Evolutionary conservation across 192 early-diverging fungal species (phyloP), one percentile per base, ranked within the genome.

Genomic region (Spizellomyces sp.): DNA sequence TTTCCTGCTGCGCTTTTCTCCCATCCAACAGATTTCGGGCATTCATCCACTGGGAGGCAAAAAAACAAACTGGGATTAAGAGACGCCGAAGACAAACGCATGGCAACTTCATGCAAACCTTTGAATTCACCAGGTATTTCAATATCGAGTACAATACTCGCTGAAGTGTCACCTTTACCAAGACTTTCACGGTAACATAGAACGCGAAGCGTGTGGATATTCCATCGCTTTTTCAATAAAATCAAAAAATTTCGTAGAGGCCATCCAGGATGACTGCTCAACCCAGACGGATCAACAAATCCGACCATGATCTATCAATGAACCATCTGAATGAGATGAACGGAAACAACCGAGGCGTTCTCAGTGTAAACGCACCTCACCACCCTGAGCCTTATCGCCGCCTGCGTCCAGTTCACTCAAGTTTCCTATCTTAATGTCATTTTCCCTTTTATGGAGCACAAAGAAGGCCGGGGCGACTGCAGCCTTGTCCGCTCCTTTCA

Each of bases 161-260:
- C 45, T 6, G 76, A 76, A 27, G 82, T 80, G 57, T 62, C 63
- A 44, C 81, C 83, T 17, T 76, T 75, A 9, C 69, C 79, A 36
- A 36, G 27, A 8, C 71, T 73, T 70, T 91, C 90, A 54, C 91
- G 82, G 64, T 85, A 84, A 60, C 90, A 92, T 9, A 94, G 58
- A 4, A 94, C 77, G 41, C 80, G 84, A 47, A 91, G 67, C 8
- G 69, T 74, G 1, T 58, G 61, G 9, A 87, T 21, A n/a, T 79
- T 75, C 77, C 79, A 90, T n/a, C 75, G 78, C 36, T 80, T 62
- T 48, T 88, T 78, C n/a, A 88, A 57, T 4, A 89, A 58, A 0
- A 90, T 76, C n/a, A 98, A 81, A 48, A 94, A 77, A 70, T 98
- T 96, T 57, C 97, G 90, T 62, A 96, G 74, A 5, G 96, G 94